Evolutionary conservation across 306 rosid species (phyloP).

Genomic region (Astragalus membranaceus): DNA sequence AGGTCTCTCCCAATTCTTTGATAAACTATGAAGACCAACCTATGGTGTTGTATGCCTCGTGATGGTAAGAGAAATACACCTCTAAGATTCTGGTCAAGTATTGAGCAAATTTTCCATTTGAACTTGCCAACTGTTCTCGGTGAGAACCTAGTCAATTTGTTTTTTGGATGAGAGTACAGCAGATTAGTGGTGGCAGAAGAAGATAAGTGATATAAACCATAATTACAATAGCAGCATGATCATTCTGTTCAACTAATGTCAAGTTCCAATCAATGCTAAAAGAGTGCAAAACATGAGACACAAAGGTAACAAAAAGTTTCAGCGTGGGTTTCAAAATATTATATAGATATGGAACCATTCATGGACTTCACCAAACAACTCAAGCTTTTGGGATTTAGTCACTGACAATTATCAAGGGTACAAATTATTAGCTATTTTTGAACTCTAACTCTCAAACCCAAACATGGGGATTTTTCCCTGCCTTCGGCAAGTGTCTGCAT

Average conservation of each 20-base stretch:
- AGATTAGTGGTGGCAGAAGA: background rate
- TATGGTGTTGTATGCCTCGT: slow-evolving; percentile 45
- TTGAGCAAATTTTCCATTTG: slow-evolving; percentile 67
- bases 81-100: slow-evolving; percentile 69
- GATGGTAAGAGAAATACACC: slow-evolving; percentile 73
- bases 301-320: background rate
- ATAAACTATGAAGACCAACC: slow-evolving; percentile 39
- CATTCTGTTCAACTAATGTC: background rate
- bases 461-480: too few species aligned
- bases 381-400: too few species aligned
- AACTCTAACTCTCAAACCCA: background rate
- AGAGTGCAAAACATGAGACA: background rate
- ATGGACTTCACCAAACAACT: background rate
- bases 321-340: background rate
- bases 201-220: slow-evolving; percentile 10
- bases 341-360: background rate
- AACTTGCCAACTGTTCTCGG: slow-evolving; percentile 61
- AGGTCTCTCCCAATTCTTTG: background rate
- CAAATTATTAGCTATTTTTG: too few species aligned
- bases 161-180: background rate
- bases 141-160: slow-evolving; percentile 48
- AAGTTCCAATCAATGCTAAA: background rate
- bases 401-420: too few species aligned
- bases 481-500: background rate
- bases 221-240: slow-evolving; percentile 1